Percentiles rank a stretch among this genome's conserved stretches.
phyloP scores from a whole-genome alignment of 371 early-diverging fungal genomes.

The Capillidium heterosporum region DNA sequence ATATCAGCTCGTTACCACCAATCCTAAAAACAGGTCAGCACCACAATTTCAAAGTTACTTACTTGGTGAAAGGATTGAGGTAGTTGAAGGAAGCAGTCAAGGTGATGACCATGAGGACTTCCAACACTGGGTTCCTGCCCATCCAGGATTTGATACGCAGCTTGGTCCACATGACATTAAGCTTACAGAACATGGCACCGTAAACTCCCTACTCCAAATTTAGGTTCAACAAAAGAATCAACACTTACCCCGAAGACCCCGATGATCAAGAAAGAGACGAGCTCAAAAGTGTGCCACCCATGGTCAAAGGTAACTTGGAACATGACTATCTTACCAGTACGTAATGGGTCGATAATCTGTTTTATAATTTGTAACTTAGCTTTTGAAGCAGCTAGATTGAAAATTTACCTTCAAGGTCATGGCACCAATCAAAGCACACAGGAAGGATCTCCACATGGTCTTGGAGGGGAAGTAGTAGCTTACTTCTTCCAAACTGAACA shows the following conservation, averaged over 20 bases:
- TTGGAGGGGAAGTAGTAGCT: constrained; percentile 80
- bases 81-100: constrained; percentile 57
- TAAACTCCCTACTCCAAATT: constrained; percentile 45
- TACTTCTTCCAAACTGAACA: constrained; percentile 79
- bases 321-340: constrained; percentile 75
- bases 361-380: background rate
- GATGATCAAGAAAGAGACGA: constrained; percentile 55
- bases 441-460: constrained; percentile 79
- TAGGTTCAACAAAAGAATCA: background rate
- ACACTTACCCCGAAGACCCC: constrained; percentile 65
- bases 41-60: background rate
- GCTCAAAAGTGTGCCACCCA: constrained; percentile 76
- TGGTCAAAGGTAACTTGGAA: constrained; percentile 77
- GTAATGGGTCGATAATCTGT: constrained; percentile 65
- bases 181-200: constrained; percentile 70
- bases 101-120: constrained; percentile 51
- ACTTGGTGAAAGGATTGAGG: constrained; percentile 54
- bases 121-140: constrained; percentile 42
- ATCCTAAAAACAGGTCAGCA: constrained; percentile 11
- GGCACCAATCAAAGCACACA: constrained; percentile 77
- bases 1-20: constrained; percentile 40
- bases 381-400: background rate
- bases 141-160: constrained; percentile 40
- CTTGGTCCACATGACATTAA: constrained; percentile 46
- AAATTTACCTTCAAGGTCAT: constrained; percentile 47